A percentile compares a stretch with the other conserved stretches of the same genome.
phyloP scores from a whole-genome alignment of 2,329 filamentous ascomycete species.

The Ophiostoma himal-ulmi region DNA sequence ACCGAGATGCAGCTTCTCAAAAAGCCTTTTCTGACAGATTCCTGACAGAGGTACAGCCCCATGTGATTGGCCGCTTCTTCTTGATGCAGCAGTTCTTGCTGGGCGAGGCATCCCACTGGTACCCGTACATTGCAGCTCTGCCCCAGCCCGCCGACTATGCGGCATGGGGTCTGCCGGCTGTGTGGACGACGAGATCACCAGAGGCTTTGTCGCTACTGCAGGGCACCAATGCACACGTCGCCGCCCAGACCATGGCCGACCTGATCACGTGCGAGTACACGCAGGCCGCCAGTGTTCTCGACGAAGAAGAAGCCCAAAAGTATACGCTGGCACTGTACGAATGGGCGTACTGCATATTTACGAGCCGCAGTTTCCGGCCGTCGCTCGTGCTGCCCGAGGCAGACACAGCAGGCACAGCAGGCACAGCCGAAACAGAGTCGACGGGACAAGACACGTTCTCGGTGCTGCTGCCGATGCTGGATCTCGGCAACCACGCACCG shows the following conservation, averaged over 20 bases:
- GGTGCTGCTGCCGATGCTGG: slow-evolving; percentile 63
- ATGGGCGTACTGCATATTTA: slow-evolving; percentile 61
- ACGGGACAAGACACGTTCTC: slow-evolving; percentile 52
- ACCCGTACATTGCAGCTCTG: slow-evolving; percentile 59
- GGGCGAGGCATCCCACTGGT: slow-evolving; percentile 57
- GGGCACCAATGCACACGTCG: slow-evolving; percentile 49
- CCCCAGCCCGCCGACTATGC: slow-evolving; percentile 52
- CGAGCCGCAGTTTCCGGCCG: slow-evolving; percentile 59
- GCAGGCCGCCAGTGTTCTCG: slow-evolving; percentile 21
- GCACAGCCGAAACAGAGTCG: no score
- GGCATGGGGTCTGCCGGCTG: slow-evolving; percentile 53
- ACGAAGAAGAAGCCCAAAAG: not conserved
- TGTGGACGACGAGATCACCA: slow-evolving; percentile 51
- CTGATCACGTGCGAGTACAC: slow-evolving; percentile 45
- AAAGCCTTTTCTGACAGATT: slow-evolving; percentile 46
- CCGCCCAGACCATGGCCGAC: slow-evolving; percentile 43
- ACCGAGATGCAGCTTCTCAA: slow-evolving; percentile 47
- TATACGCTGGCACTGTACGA: slow-evolving; percentile 50
- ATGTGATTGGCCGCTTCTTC: slow-evolving; percentile 62
- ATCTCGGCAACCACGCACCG: slow-evolving; percentile 66
- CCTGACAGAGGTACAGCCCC: slow-evolving; percentile 45
- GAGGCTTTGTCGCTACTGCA: slow-evolving; percentile 39
- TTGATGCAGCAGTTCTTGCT: slow-evolving; percentile 62
- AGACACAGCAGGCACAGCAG: not conserved
- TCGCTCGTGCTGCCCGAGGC: slow-evolving; percentile 48